phyloP scores from a whole-genome alignment of 2,329 filamentous ascomycete species.

The Amesomyces nigricolor region DNA sequence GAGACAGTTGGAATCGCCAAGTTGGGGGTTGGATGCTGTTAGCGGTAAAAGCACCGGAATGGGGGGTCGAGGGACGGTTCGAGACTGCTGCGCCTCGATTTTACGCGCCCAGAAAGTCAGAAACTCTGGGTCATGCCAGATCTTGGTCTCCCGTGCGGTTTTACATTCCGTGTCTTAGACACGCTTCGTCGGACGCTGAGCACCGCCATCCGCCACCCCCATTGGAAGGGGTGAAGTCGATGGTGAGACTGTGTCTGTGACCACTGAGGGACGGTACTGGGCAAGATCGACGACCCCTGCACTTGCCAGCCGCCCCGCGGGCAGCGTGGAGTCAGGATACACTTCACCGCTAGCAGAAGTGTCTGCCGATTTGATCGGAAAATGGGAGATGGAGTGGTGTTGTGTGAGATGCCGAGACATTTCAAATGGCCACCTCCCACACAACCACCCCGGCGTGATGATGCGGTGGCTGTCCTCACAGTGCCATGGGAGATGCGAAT shows the following conservation, averaged over 20 bases:
- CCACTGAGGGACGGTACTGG: too few species aligned
- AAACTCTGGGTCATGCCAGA: not conserved
- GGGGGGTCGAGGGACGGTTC: not conserved
- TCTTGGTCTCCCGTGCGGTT: not conserved
- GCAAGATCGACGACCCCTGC: not conserved
- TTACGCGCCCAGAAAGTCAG: not conserved
- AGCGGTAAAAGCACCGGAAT: conserved; percentile 7
- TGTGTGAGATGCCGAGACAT: too few species aligned
- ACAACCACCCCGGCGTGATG: not conserved
- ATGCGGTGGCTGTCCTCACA: not conserved
- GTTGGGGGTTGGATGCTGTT: not conserved
- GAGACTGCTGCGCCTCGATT: conserved; percentile 10
- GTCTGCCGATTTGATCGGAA: too few species aligned
- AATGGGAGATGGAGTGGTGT: too few species aligned
- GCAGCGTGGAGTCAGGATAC: not conserved
- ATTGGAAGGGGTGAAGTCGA: not conserved
- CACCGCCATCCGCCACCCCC: not conserved
- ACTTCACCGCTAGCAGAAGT: too few species aligned
- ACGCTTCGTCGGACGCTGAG: not conserved
- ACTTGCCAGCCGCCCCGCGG: not conserved
- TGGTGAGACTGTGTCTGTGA: conserved; percentile 3
- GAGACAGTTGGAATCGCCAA: not conserved
- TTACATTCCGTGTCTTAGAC: too few species aligned
- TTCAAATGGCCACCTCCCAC: too few species aligned
- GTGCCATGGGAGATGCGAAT: not conserved